Base-by-base conservation (phyloP, 768 basidiomycete genomes). In the Leccinum olivaceopallidum region DNA sequence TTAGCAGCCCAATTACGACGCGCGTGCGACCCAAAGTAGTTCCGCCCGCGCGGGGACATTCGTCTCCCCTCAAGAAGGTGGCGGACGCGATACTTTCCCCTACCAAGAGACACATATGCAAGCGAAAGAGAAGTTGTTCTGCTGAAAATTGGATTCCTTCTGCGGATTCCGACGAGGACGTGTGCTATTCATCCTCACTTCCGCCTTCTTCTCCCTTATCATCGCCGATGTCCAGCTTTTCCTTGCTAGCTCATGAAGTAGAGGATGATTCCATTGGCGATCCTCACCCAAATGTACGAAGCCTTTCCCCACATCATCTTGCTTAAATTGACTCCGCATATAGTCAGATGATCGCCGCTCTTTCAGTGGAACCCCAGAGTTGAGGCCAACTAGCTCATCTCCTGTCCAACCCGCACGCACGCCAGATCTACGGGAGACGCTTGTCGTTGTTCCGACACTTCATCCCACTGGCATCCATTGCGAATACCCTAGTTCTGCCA, bases 151-250 rank as follows among this genome's bases (percentile, higher is more conserved):
- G 61, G 6, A 22, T 20, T 36, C 57, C 59, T 9, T 49, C 58
- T 20, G 39, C 60, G 39, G 63, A 62, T 22, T 54, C 55, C 20
- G 57, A 71, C 16, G 69, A 71, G 24, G 65, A 67, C 16, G 51
- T 58, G 42, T 65, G 59, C 28, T 69, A 18, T 53, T 65, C 61
- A 37, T 72, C 74, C 20, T 39, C 69, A 47, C 70, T 71, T 55
- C 67, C 72, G 6, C 77, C 81, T 14, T 81, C 82, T 14, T 81
- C 82, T 2, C 80, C 81, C 22, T 74, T 77, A 6, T 65, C 77
- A 30, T 82, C 82, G 0, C 81, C 80, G 13, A 72, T 78, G 62
- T 76, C 78, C 24, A 64, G 66, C 37, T 69, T 75, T 39, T 70
- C 75, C 39, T 76, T 79, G 28, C 71, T 78, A 26, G 63, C 72